Base-by-base conservation (phyloP, 805 yeast genomes). In the Wickerhamomyces sydowiorum region DNA sequence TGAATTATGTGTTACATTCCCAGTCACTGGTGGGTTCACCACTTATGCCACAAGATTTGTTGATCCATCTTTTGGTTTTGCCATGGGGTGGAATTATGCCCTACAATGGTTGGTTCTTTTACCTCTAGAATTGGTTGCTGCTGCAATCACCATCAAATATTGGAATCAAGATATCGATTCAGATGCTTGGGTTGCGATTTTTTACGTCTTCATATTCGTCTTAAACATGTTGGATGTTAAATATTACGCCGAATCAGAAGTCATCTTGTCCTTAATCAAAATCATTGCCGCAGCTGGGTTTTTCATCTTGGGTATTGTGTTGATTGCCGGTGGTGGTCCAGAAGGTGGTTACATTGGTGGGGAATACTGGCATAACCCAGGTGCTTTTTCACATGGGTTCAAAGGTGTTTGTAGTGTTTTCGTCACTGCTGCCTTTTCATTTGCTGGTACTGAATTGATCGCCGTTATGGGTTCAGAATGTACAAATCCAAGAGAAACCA, bases 401-500 rank as follows among this genome's bases (percentile, higher is more conserved):
- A 80, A 80, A 59, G 87, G 86, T 51, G 76, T 81, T 29, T 72
- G 77, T 56, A 66, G 80, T 2, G 81, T 76, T 17, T 77, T 82
- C 46, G 82, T 81, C 39, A 73, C 78, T 18, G 84, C 87, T 20
- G 85, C 86, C 0, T 82, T 80, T 52, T 70, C 84, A 6, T 80
- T 77, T 54, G 74, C 80, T 37, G 86, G 85, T 23, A 74, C 82
- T 18, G 88, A 81, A 60, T 67, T 80, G 44, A 73, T 75, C 38
- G 84, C 85, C 22, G 64, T 82, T 39, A 81, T 85, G 13, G 82
- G 85, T n/a, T 82, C 86, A n/a, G 89, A 82, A 60, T 72, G 85
- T 25, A 70, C 65, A 14, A 73, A 80, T 56, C 88, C 88, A 18
- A 64, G 80, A 48, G 69, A 66, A 44, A 64, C 81, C 4, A 69